Conservation (phyloP, 192 early-diverging fungal genomes). For the Backusella sp. region DNA sequence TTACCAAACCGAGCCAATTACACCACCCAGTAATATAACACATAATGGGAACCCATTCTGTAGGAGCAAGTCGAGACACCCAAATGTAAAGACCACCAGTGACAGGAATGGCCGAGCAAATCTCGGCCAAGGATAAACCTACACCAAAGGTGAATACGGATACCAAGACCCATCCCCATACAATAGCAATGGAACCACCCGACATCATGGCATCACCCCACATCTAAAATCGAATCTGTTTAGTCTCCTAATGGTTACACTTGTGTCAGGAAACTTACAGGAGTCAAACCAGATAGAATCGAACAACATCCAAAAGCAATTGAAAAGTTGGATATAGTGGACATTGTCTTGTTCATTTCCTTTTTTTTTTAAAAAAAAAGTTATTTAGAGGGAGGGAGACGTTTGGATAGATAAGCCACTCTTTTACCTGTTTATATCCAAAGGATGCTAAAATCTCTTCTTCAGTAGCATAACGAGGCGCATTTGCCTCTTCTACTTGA, state of each 20-base stretch:
- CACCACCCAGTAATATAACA: slow-evolving; percentile 57
- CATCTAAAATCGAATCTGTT: slow-evolving; percentile 24
- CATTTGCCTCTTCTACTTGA: background rate
- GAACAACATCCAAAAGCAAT: slow-evolving; percentile 55
- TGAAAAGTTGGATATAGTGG: slow-evolving; percentile 48
- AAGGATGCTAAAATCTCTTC: slow-evolving; percentile 34
- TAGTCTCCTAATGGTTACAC: background rate
- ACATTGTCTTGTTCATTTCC: slow-evolving; percentile 53
- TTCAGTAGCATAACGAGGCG: slow-evolving; percentile 15
- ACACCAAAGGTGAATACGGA: slow-evolving; percentile 49
- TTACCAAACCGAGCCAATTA: slow-evolving; percentile 51
- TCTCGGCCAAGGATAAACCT: slow-evolving; percentile 53
- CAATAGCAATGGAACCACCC: slow-evolving; percentile 49
- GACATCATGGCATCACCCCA: slow-evolving; percentile 48
- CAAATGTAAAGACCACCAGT: slow-evolving; percentile 55
- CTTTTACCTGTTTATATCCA: slow-evolving; percentile 41
- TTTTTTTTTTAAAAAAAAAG: slow-evolving; percentile 8
- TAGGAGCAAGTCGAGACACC: slow-evolving; percentile 45
- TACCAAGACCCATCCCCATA: slow-evolving; percentile 53
- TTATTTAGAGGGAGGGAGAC: background rate
- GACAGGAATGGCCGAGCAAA: slow-evolving; percentile 49
- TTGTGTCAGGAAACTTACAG: slow-evolving; percentile 30
- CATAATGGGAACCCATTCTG: slow-evolving; percentile 47
- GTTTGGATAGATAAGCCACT: no score
- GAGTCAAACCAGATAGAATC: slow-evolving; percentile 50